Evolutionary conservation across 768 basidiomycete species (phyloP), one percentile per base, ranked within the genome.

Genomic region (Tylopilus vinaceipallidus): DNA sequence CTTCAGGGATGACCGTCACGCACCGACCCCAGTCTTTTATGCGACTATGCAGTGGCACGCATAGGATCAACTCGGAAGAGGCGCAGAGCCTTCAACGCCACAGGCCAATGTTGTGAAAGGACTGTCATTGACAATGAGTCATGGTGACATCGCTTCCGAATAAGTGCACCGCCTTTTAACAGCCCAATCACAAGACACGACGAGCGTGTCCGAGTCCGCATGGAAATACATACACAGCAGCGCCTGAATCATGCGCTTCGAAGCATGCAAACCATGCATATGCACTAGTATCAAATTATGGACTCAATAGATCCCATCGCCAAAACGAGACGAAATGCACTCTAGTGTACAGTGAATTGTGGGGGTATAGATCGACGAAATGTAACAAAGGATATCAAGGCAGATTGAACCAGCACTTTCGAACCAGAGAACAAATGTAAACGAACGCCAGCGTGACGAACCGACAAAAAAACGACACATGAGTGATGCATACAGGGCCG

Each of bases 41-140:
- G 22, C 19, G 8, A 30, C 40, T 16, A 17, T 12, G 6, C 22
- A 17, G 7, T 4, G n/a, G 17, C 6, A 26, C 11, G 10, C 23
- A 11, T 52, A 49, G 60, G 60, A 55, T 46, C 19, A 58, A 61
- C 8, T 43, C 53, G 60, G 53, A 52, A 30, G 14, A 42, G 33
- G 24, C 13, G 26, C 14, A 2, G 30, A 23, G 42, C 33, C 19
- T 44, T n/a, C n/a, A 45, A 27, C 12, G 42, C 20, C 17, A 29
- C 29, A n/a, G 0, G 27, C 22, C 26, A 12, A 36, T 10, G 43
- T n/a, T 33, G 20, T 33, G 6, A 17, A 34, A 29, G 16, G n/a
- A 35, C 19, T n/a, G 6, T 22, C 14, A 20, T 27, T 16, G 23
- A 12, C 16, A 42, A 50, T 37, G 50, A 38, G 36, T 32, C 23